Evolutionary conservation across 192 early-diverging fungal species (phyloP), one percentile per base, ranked within the genome.

Genomic region (Rhizophagus prolifer): DNA sequence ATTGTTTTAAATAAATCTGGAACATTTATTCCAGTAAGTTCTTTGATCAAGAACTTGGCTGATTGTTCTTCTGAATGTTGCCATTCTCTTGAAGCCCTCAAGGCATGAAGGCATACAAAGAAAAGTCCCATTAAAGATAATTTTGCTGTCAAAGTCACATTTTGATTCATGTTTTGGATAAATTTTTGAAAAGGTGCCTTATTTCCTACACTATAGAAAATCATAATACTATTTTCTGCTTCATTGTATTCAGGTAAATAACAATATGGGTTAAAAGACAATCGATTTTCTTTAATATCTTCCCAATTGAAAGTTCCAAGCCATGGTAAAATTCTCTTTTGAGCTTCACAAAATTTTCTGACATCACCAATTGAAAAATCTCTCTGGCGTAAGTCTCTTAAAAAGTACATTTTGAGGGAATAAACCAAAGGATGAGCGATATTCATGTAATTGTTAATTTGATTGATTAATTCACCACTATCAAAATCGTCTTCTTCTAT

Each of bases 381-480:
- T 38, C 59, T 28, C 3, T 47, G 8, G 2, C 76, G 28, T 28
- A 78, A 59, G 8, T 30, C 64, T 19, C 64, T 46, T 59, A 78
- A 65, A n/a, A 78, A 78, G 31, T 78, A 78, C 8, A 78, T n/a
- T 12, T 73, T 71, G 19, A 73, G 19, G 4, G 71, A 74, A 62
- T 78, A 23, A 41, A 78, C 44, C 28, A 63, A 58, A 19, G 77
- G 58, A 50, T 72, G 28, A 12, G 16, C 12, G 5, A 74, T 6
- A 25, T 7, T 5, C 66, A 78, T 72, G 0, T 30, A 38, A 16
- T 63, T n/a, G n/a, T 78, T 78, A 31, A 72, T n/a, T 26, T 70
- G 25, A 28, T 65, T 12, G 4, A 78, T 38, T 19, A 78, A n/a
- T 28, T n/a, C 28, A 2, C 4, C 6, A 31, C n/a, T 9, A 25